Conservation (phyloP, 805 yeast genomes). For the Zygosaccharomyces rouxii region DNA sequence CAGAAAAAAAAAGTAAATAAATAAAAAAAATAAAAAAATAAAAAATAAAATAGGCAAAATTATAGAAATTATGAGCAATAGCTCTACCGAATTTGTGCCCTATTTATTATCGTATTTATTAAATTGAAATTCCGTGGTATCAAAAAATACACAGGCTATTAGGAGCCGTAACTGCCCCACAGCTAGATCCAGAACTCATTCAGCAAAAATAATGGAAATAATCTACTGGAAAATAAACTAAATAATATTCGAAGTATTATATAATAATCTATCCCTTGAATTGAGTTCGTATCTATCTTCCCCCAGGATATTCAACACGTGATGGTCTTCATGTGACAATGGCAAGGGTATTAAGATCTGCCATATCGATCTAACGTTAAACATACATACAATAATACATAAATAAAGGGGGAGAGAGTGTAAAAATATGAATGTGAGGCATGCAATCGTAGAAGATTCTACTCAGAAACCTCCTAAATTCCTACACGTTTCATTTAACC, state of each 20-base stretch:
- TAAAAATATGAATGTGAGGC: slow-evolving; percentile 17
- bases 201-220: background rate
- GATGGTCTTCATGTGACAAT: background rate
- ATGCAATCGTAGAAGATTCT: slow-evolving; percentile 14
- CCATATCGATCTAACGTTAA: background rate
- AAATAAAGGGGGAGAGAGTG: background rate
- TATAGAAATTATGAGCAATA: background rate
- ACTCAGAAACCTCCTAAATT: slow-evolving; percentile 34
- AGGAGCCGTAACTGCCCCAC: background rate
- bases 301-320: background rate
- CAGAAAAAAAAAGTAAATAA: background rate
- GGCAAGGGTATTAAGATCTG: background rate
- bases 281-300: background rate
- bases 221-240: background rate
- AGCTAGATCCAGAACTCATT: background rate
- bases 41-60: background rate
- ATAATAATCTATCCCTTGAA: too few species aligned
- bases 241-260: background rate
- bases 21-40: background rate
- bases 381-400: background rate
- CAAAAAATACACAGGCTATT: background rate
- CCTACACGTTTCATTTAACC: slow-evolving; percentile 70
- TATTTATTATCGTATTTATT: background rate
- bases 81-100: background rate
- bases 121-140: background rate